Base-by-base conservation (phyloP, 495 filamentous ascomycete genomes). In the Talaromyces ruber region DNA sequence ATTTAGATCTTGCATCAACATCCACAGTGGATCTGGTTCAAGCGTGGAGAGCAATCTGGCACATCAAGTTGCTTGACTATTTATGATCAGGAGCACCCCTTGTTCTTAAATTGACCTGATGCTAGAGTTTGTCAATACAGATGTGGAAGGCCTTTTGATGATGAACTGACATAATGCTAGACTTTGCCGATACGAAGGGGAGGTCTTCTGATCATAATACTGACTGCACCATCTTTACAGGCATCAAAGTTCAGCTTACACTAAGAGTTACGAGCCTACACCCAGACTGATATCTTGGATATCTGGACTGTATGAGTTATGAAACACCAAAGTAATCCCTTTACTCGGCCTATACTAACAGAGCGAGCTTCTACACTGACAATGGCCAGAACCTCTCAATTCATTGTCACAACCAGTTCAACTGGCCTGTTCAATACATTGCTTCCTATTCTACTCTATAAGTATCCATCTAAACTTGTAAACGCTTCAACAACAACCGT, bases 401-500 rank as follows among this genome's bases (percentile, higher is more conserved):
- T 37, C 34, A 39, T 14, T 39, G 4, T 39, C 34, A 39, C 6
- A 32, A 39, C 14, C 12, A 39, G 34, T 1, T 39, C 34, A 39
- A 39, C 34, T 2, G 14, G 34, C 16, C 34, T 16, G 14, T 39
- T 39, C 12, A 16, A 39, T n/a, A 3, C 34, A 39, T 39, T 39
- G 34, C 34, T 1, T 32, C 9, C 30, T 32, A 32, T 34, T 39
- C 34, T 39, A 39, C 16, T 16, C 12, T 16, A 39, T 34, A 12
- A 8, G 12, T 34, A 12, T 2, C 34, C 16, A 16, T 16, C 34
- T 39, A 39, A 39, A 56, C 53, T 5, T 56, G 26, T 26, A 56
- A 56, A 12, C 53, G 53, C 6, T 56, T 56, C n/a, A 67, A 39
- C 34, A 69, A 51, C 24, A 69, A 32, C 37, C 65, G 58, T 62